These are phyloP conservation scores for Cymodocea nodosa DNA, from an alignment of 116 monocot species.

Conservation along the genomic window DNA sequence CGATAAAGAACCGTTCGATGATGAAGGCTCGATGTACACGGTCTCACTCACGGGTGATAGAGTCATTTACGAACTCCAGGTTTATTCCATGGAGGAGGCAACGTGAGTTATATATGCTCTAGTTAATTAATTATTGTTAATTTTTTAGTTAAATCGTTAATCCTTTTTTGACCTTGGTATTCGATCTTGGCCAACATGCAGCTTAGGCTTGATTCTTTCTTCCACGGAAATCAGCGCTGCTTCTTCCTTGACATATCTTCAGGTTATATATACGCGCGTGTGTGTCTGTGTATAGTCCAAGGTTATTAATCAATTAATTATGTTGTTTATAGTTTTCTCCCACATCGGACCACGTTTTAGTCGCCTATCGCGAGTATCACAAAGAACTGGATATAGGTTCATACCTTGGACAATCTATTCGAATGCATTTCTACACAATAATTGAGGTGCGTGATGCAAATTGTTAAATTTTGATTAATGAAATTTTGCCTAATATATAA, in stretches of 20 bases:
- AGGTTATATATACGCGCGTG: slow-evolving; percentile 22
- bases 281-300: no score
- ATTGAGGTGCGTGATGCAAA: slow-evolving; percentile 49
- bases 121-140: no score
- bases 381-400: slow-evolving; percentile 74
- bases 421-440: slow-evolving; percentile 76
- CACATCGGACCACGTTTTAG: slow-evolving; percentile 84
- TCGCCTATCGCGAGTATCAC: slow-evolving; percentile 93
- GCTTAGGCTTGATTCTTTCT: slow-evolving; percentile 71
- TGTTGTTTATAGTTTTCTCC: slow-evolving; percentile 75
- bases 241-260: slow-evolving; percentile 96
- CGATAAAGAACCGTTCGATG: slow-evolving; percentile 31
- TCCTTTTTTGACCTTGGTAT: background rate
- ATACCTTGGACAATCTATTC: slow-evolving; percentile 44
- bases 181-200: slow-evolving; percentile 13
- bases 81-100: slow-evolving; percentile 90
- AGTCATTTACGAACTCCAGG: slow-evolving; percentile 90
- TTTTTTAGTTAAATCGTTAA: no score
- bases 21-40: slow-evolving; percentile 87
- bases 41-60: slow-evolving; percentile 50
- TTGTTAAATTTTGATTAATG: no score
- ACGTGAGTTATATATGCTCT: no score
- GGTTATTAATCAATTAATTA: background rate
- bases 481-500: no score
- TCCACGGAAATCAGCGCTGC: slow-evolving; percentile 94